phyloP scores from a whole-genome alignment of 225 moss, liverwort and hornwort species.

The Rhytidiadelphus loreus region DNA sequence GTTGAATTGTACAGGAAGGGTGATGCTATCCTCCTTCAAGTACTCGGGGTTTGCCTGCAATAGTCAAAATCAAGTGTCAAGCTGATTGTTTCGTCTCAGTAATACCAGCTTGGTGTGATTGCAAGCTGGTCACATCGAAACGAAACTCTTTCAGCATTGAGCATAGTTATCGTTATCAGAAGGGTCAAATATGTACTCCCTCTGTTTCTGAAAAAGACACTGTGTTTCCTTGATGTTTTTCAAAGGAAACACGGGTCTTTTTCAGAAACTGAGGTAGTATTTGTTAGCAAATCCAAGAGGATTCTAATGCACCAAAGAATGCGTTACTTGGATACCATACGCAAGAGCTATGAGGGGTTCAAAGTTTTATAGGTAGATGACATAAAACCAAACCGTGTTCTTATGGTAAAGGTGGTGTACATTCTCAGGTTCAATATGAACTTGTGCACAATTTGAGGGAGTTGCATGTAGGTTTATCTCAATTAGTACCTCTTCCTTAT shows the following conservation, averaged over 20 bases:
- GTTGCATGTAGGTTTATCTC: neutral
- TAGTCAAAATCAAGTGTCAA: neutral
- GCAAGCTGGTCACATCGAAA: neutral
- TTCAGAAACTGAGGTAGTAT: no score
- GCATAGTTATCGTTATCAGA: neutral
- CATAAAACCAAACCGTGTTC: no score
- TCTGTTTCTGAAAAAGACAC: no score
- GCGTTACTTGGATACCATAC: neutral
- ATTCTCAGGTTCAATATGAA: neutral
- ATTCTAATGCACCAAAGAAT: neutral
- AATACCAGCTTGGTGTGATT: neutral
- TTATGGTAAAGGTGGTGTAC: neutral
- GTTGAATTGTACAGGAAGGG: constrained; percentile 78
- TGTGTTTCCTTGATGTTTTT: no score
- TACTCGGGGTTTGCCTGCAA: constrained; percentile 59
- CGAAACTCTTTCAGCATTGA: neutral
- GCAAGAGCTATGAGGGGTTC: neutral
- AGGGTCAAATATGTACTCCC: no score
- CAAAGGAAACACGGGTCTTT: no score
- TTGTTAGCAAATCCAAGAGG: neutral
- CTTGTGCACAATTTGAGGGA: neutral
- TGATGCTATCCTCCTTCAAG: constrained; percentile 69
- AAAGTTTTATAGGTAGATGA: neutral
- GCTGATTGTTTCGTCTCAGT: neutral
- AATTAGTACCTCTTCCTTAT: neutral